A percentile compares a stretch with the other conserved stretches of the same genome.
These are phyloP conservation scores for Vitis riparia DNA, from an alignment of 164 flowering plant species.

Conservation along the genomic window DNA sequence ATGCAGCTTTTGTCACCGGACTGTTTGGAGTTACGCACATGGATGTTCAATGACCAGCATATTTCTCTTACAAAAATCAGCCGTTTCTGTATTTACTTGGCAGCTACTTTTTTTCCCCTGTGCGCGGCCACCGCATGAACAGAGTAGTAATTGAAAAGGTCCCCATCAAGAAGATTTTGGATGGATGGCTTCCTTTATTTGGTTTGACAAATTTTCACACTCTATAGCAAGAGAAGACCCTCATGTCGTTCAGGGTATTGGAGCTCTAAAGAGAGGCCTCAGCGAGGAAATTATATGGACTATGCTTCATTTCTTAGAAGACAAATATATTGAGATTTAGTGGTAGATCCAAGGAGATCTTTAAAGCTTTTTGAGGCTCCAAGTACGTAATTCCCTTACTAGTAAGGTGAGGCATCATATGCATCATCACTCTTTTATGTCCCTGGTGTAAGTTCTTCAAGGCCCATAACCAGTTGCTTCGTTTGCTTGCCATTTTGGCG, in stretches of 20 bases:
- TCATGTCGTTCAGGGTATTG: conserved; percentile 22
- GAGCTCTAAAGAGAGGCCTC: neutral
- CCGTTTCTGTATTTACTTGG: too few relatives aligned
- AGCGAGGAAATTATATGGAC: conserved; percentile 8
- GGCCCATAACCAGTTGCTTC: neutral
- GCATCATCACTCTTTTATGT: conserved; percentile 14
- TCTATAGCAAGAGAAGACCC: conserved; percentile 22
- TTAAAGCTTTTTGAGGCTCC: conserved; percentile 31
- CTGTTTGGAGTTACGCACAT: too few relatives aligned
- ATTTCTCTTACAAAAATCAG: too few relatives aligned
- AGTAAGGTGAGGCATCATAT: conserved; percentile 29
- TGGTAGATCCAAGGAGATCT: conserved; percentile 53
- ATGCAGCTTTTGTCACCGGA: too few relatives aligned
- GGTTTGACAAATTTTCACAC: conserved; percentile 37
- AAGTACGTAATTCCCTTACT: conserved; percentile 44
- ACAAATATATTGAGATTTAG: conserved; percentile 28
- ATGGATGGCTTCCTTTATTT: conserved; percentile 34
- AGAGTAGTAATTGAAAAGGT: conserved; percentile 9
- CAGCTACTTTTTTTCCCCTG: too few relatives aligned
- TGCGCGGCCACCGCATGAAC: too few relatives aligned
- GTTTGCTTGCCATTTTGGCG: conserved; percentile 9
- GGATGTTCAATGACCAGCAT: too few relatives aligned
- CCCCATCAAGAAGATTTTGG: conserved; percentile 48
- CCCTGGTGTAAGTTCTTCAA: too few relatives aligned
- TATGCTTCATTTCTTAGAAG: conserved; percentile 10